phyloP scores from a whole-genome alignment of 306 rosid genomes.

The Vachellia pachyceras region DNA sequence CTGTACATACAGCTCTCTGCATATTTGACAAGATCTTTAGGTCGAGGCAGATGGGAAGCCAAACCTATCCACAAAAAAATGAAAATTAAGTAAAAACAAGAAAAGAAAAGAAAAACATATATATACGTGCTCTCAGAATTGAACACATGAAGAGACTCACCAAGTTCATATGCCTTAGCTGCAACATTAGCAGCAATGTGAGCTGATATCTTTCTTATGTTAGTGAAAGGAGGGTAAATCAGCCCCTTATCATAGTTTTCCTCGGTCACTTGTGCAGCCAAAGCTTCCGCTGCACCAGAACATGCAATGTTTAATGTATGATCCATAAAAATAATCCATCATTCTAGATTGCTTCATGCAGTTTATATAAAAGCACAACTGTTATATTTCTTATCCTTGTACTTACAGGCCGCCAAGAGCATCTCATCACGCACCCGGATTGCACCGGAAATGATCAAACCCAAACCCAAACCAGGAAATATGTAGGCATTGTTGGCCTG shows the following conservation, averaged over 20 bases:
- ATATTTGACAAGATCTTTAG: constrained; percentile 86
- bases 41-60: constrained; percentile 93
- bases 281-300: constrained; percentile 80
- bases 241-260: constrained; percentile 83
- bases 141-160: constrained; percentile 47
- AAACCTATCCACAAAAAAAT: constrained; percentile 56
- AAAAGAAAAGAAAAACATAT: too few species aligned
- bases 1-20: constrained; percentile 99
- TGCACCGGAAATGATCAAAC: constrained; percentile 94
- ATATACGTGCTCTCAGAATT: not conserved
- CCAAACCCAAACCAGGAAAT: constrained; percentile 95
- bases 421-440: constrained; percentile 90
- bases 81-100: constrained; percentile 25
- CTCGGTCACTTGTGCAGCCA: constrained; percentile 77
- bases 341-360: not conserved
- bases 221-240: constrained; percentile 97
- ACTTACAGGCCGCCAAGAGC: constrained; percentile 98
- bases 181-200: constrained; percentile 93
- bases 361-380: not conserved
- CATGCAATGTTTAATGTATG: not conserved
- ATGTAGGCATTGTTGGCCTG: constrained; percentile 99
- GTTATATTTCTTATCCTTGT: constrained; percentile 15
- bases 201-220: constrained; percentile 94
- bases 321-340: not conserved
- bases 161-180: constrained; percentile 87